These are phyloP conservation scores for Colletotrichum sp. DNA, from an alignment of 2,329 filamentous ascomycete species.

Conservation along the genomic window DNA sequence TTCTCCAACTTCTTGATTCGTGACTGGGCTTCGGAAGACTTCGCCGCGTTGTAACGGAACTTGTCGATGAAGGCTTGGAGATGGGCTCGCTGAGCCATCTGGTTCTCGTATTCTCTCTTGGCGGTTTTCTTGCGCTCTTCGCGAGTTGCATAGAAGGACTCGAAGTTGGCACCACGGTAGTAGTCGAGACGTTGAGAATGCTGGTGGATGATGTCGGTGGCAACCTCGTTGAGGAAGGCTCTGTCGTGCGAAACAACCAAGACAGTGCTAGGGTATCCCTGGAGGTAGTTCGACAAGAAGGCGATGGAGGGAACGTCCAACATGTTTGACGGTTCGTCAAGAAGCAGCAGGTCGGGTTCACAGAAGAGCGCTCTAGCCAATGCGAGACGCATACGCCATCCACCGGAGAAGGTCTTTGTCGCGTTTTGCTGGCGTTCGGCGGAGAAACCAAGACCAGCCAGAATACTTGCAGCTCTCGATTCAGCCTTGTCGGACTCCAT, in stretches of 20 bases:
- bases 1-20: slow-evolving; percentile 99
- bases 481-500: slow-evolving; percentile 99
- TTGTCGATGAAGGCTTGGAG: slow-evolving; percentile 99
- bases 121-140: slow-evolving; percentile 97
- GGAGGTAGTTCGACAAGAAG: slow-evolving; percentile 95
- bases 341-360: slow-evolving; percentile 91
- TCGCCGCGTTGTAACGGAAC: slow-evolving; percentile 98
- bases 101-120: slow-evolving; percentile 97
- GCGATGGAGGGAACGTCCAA: slow-evolving; percentile 99
- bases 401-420: slow-evolving; percentile 98
- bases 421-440: slow-evolving; percentile 88
- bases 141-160: slow-evolving; percentile 95
- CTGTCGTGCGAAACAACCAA: slow-evolving; percentile 98
- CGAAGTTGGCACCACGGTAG: slow-evolving; percentile 97
- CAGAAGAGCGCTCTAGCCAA: slow-evolving; percentile 96
- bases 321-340: slow-evolving; percentile 99
- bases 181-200: slow-evolving; percentile 97
- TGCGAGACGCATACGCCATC: slow-evolving; percentile 98
- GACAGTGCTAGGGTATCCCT: slow-evolving; percentile 91
- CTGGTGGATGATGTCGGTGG: slow-evolving; percentile 99
- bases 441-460: slow-evolving; percentile 97
- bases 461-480: slow-evolving; percentile 90
- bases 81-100: slow-evolving; percentile 93
- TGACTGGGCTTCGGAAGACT: slow-evolving; percentile 97
- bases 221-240: slow-evolving; percentile 97